These are phyloP conservation scores for Globisporangium mamillatum DNA, from an alignment of 352 stramenopile species.

Conservation along the genomic window DNA sequence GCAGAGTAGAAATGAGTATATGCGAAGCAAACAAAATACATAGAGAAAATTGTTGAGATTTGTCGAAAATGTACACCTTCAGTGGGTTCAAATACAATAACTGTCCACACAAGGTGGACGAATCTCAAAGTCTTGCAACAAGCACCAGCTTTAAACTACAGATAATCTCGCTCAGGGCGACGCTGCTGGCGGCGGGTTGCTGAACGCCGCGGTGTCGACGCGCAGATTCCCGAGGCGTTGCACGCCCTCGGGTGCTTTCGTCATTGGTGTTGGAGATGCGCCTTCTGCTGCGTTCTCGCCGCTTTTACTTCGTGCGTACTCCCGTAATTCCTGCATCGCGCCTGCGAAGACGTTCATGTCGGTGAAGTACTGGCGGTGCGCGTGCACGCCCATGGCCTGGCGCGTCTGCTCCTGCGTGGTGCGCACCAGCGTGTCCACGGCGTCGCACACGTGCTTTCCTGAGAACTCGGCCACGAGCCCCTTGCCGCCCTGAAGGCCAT, in stretches of 20 bases:
- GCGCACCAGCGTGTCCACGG: slow-evolving; percentile 9
- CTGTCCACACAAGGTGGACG: background rate
- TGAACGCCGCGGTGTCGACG: slow-evolving; percentile 5
- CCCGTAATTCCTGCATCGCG: slow-evolving; percentile 7
- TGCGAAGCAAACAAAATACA: background rate
- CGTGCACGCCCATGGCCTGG: slow-evolving; percentile 9
- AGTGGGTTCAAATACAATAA: too few species aligned
- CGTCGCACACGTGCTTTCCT: slow-evolving; percentile 13
- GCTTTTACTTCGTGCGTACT: background rate
- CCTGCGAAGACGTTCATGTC: slow-evolving; percentile 14
- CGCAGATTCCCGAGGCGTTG: slow-evolving; percentile 8
- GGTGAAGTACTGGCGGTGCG: slow-evolving; percentile 10
- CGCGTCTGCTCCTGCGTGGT: slow-evolving; percentile 11
- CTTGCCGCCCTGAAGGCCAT: slow-evolving; percentile 10
- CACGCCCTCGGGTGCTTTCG: slow-evolving; percentile 7
- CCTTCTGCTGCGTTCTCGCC: background rate
- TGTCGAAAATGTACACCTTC: background rate
- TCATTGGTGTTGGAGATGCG: background rate
- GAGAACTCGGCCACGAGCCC: slow-evolving; percentile 11
- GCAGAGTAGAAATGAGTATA: background rate
- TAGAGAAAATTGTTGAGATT: slow-evolving; percentile 1
- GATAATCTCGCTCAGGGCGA: background rate
- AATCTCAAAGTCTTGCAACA: background rate
- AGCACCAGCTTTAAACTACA: background rate
- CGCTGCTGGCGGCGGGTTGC: background rate